Evolutionary conservation across 352 stramenopile genomes (phyloP), one percentile per base, ranked within the genome.

Genomic region (Globisporangium rhizosaccharum): DNA sequence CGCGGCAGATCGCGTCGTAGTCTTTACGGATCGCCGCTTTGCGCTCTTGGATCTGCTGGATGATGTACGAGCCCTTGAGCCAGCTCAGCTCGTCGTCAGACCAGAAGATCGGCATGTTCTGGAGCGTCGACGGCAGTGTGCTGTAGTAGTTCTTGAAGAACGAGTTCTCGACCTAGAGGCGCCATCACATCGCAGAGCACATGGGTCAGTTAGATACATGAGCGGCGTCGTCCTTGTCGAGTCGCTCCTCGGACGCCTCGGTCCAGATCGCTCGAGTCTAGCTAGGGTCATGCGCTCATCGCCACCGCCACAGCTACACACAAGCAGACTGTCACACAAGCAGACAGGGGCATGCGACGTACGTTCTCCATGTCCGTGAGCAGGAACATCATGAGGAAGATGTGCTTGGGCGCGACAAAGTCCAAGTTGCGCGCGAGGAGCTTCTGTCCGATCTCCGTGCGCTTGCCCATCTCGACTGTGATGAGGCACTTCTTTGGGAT

Each of bases 61-160:
- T 78, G 48, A 98, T 89, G 70, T 96, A 96, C 56, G 85, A 96
- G 46, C 88, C 94, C 59, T 96, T 80, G 42, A 98, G 87, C 85
- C 85, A 96, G 25, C 60, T 63, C 9, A 98, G 86, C 67, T 98
- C 95, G n/a, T 98, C 71, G 3, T 97, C 83, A 14, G 76, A 92
- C 97, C 97, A 99, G 69, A 99, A 99, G 54, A 99, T 98, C 36
- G 97, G 97, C 93, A 99, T 99, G 67, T 99, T 99, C 41, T 82
- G 71, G 30, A 99, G 71, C 25, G 89, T 97, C 50, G 83, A 82
- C 6, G 97, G 97, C 45, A 99, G 67, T 33, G 98, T 98, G 63
- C 97, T 93, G 73, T 99, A 99, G 73, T 99, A 99, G 33, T 94
- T 96, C 36, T 76, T 81, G 69, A 90, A 94, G 64, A 94, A 94